phyloP scores from a whole-genome alignment of 1,284 basidiomycete species.

The Cutaneotrichosporon sp. region DNA sequence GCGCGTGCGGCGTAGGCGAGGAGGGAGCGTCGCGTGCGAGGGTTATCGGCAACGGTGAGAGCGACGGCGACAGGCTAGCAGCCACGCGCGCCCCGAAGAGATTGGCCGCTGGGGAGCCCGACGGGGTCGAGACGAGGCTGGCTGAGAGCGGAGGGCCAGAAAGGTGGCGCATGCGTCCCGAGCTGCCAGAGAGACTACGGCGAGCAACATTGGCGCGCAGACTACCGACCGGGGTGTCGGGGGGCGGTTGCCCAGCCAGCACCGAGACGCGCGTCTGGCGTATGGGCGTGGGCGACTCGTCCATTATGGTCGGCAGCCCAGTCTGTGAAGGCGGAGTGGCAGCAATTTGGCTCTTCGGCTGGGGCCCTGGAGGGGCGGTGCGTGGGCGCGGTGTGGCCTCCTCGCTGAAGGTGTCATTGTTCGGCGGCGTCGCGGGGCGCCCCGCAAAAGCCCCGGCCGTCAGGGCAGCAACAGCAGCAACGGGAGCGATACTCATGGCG shows the following conservation, averaged over 20 bases:
- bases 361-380: no score
- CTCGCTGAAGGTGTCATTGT: slow-evolving; percentile 13
- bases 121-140: background rate
- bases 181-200: background rate
- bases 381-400: slow-evolving; percentile 1
- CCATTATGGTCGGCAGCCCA: slow-evolving; percentile 20
- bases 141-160: background rate
- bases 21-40: background rate
- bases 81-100: background rate
- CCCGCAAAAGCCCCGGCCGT: background rate
- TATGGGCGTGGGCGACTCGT: slow-evolving; percentile 25
- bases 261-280: slow-evolving; percentile 19
- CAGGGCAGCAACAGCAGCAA: background rate
- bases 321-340: slow-evolving; percentile 3
- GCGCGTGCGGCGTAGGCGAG: background rate
- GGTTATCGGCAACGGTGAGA: no score
- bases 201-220: background rate
- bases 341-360: background rate
- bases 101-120: background rate
- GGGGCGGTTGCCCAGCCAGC: slow-evolving; percentile 10
- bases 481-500: background rate
- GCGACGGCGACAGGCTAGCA: no score
- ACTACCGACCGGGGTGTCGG: background rate
- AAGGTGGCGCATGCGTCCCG: background rate
- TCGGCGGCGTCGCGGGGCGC: background rate